These are phyloP conservation scores for Prosopis cineraria DNA, from an alignment of 306 rosid genomes.

Conservation along the genomic window DNA sequence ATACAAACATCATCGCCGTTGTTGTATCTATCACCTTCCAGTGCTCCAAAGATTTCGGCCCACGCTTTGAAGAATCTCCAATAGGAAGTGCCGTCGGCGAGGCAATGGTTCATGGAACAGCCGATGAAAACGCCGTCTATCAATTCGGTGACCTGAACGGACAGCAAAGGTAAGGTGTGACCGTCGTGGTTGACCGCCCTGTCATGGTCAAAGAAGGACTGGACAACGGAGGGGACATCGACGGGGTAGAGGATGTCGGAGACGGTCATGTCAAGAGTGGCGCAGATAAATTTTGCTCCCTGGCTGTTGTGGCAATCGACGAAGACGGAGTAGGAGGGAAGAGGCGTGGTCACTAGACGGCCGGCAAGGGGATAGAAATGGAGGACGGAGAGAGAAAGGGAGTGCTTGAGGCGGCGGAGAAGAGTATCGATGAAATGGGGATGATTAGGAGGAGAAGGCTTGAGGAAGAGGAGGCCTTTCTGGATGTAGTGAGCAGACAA, in stretches of 20 bases:
- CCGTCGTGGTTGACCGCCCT: constrained; percentile 66
- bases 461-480: constrained; percentile 67
- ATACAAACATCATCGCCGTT: neutral
- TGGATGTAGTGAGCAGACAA: constrained; percentile 60
- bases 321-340: constrained; percentile 36
- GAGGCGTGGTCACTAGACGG: constrained; percentile 45
- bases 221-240: constrained; percentile 56
- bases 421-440: constrained; percentile 33
- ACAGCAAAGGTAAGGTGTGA: constrained; percentile 53
- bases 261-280: constrained; percentile 44
- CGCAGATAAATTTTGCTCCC: constrained; percentile 56
- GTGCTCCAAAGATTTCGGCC: constrained; percentile 64
- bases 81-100: constrained; percentile 59
- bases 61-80: constrained; percentile 66
- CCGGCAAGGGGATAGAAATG: constrained; percentile 75
- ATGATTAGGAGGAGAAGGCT: constrained; percentile 32
- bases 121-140: constrained; percentile 70
- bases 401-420: constrained; percentile 44
- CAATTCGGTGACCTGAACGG: constrained; percentile 63
- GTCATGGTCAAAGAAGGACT: constrained; percentile 61
- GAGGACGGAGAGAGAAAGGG: constrained; percentile 52
- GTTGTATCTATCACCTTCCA: neutral
- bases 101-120: constrained; percentile 54
- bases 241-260: constrained; percentile 58
- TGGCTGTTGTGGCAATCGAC: constrained; percentile 48